Percentiles rank a stretch among this genome's conserved stretches.
Conservation (phyloP, 345 rosid species). For the Salix udensis region DNA sequence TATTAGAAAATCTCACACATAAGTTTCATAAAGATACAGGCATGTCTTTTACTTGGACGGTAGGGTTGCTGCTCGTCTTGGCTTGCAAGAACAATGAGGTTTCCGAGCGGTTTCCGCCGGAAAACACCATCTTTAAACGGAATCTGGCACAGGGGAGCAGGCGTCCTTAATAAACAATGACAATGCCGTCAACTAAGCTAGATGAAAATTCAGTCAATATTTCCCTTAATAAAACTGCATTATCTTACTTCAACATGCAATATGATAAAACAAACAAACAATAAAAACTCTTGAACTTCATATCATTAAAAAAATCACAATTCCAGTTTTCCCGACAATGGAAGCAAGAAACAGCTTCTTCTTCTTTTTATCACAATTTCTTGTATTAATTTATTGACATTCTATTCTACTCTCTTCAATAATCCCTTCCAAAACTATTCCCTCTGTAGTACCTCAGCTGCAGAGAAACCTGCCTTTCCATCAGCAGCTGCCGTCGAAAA, state of each 20-base stretch:
- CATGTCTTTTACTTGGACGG: constrained; percentile 50
- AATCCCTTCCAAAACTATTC: constrained; percentile 16
- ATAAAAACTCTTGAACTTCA: neutral
- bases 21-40: constrained; percentile 26
- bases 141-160: constrained; percentile 44
- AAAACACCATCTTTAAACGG: constrained; percentile 81
- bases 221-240: too few species aligned
- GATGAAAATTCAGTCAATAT: too few species aligned
- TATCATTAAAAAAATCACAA: neutral
- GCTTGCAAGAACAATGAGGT: constrained; percentile 82
- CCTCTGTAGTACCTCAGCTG: constrained; percentile 26
- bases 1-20: neutral
- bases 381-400: neutral
- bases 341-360: neutral
- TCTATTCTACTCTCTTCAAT: neutral
- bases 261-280: too few species aligned
- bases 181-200: neutral
- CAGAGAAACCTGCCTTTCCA: constrained; percentile 44
- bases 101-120: constrained; percentile 94
- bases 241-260: too few species aligned
- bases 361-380: neutral
- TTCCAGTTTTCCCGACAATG: neutral
- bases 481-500: constrained; percentile 38
- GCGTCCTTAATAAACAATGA: neutral
- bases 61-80: constrained; percentile 91